phyloP scores from a whole-genome alignment of 805 yeast genomes.

The Torulaspora franciscae region DNA sequence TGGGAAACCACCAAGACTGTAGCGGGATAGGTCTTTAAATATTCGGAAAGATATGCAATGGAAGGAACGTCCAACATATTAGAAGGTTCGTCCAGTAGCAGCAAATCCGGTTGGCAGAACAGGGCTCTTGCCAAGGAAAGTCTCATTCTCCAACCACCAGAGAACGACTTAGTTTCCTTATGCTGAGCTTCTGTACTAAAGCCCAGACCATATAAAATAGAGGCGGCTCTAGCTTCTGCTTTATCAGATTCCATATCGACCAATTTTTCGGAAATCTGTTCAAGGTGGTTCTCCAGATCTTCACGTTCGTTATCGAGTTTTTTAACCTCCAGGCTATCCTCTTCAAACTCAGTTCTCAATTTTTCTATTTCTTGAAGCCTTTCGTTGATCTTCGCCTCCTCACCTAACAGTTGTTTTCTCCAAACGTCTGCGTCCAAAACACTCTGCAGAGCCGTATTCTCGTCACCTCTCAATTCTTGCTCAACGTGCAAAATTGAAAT shows the following conservation, averaged over 20 bases:
- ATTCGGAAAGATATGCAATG: conserved; percentile 85
- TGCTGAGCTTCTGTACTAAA: conserved; percentile 83
- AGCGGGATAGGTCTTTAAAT: conserved; percentile 82
- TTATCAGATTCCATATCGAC: conserved; percentile 94
- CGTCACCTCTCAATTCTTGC: conserved; percentile 95
- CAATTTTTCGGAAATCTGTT: conserved; percentile 75
- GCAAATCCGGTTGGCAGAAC: conserved; percentile 92
- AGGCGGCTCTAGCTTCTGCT: conserved; percentile 96
- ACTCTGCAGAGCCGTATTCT: conserved; percentile 82
- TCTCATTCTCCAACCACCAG: conserved; percentile 99
- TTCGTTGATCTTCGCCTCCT: conserved; percentile 68
- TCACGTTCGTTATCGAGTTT: conserved; percentile 85
- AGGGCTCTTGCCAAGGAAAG: conserved; percentile 95
- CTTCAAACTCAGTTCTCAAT: conserved; percentile 67
- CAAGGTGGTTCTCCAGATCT: conserved; percentile 73
- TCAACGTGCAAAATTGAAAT: conserved; percentile 95
- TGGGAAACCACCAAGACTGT: conserved; percentile 96
- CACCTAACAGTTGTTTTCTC: conserved; percentile 83
- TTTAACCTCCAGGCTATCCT: conserved; percentile 65
- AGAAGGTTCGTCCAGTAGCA: conserved; percentile 95
- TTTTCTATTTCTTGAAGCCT: conserved; percentile 71
- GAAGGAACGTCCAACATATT: conserved; percentile 99
- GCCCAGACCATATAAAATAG: conserved; percentile 88
- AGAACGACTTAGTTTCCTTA: conserved; percentile 80
- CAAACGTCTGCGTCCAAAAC: conserved; percentile 99